Percentiles rank a stretch among this genome's conserved stretches.
These are phyloP conservation scores for Aphanomyces stellatus DNA, from an alignment of 352 stramenopile species.

Conservation along the genomic window DNA sequence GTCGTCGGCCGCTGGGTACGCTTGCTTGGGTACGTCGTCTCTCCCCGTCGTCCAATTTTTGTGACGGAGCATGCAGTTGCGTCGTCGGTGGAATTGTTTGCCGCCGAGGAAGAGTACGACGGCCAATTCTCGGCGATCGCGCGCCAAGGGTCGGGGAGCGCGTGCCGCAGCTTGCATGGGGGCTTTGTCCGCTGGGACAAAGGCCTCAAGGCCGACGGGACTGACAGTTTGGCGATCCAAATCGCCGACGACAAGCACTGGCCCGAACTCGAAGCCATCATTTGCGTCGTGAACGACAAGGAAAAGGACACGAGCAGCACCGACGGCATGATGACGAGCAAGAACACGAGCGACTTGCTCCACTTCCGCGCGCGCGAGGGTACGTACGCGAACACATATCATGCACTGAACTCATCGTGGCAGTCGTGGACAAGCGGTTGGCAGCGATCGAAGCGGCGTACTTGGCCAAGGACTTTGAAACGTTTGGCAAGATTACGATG, in stretches of 20 bases:
- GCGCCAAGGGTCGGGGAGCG: constrained; percentile 92
- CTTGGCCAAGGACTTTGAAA: constrained; percentile 86
- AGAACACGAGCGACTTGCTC: constrained; percentile 90
- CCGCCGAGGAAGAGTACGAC: constrained; percentile 77
- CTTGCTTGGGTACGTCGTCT: constrained; percentile 45
- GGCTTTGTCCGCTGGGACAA: constrained; percentile 97
- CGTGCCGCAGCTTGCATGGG: constrained; percentile 93
- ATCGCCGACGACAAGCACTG: constrained; percentile 87
- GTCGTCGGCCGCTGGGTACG: constrained; percentile 96
- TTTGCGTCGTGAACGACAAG: constrained; percentile 93
- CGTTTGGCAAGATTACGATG: constrained; percentile 97
- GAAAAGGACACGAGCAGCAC: constrained; percentile 97
- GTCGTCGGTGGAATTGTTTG: constrained; percentile 84
- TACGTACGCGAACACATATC: not conserved
- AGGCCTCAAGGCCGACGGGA: constrained; percentile 62
- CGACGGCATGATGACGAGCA: constrained; percentile 92
- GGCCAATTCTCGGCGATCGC: constrained; percentile 90
- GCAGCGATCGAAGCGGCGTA: constrained; percentile 87
- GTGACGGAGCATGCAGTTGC: constrained; percentile 48
- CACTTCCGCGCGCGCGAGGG: constrained; percentile 61
- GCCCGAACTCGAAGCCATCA: constrained; percentile 90
- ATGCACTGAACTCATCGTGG: no score
- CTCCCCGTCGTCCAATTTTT: not conserved
- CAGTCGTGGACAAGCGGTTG: constrained; percentile 82
- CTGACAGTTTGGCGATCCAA: constrained; percentile 56